A percentile compares a stretch with the other conserved stretches of the same genome.
Evolutionary conservation across 164 flowering plant genomes (phyloP).

Genomic region (Stephania japonica): DNA sequence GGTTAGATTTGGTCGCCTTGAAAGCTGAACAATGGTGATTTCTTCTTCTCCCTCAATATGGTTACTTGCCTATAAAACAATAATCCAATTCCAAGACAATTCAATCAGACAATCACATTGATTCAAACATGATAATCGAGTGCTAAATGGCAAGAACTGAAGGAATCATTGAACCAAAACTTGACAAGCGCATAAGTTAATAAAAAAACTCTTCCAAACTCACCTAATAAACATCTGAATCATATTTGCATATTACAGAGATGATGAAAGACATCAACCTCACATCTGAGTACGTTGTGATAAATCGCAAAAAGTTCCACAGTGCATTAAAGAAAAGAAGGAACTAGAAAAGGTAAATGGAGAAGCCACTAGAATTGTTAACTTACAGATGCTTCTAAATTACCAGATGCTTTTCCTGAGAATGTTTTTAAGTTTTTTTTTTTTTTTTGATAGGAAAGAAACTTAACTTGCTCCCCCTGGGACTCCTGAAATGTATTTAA

Average conservation of each 20-base stretch:
- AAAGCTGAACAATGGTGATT: constrained; percentile 23
- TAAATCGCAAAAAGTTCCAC: background rate
- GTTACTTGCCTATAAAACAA: constrained; percentile 16
- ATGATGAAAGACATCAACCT: background rate
- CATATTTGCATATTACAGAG: background rate
- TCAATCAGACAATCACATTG: background rate
- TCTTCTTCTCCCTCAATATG: constrained; percentile 12
- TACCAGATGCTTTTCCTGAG: background rate
- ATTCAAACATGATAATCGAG: background rate
- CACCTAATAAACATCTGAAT: background rate
- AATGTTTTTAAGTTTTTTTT: too few species aligned
- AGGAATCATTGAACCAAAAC: background rate
- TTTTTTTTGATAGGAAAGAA: too few species aligned
- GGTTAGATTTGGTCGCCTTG: constrained; percentile 52
- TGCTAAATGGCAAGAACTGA: background rate
- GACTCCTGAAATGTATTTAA: too few species aligned
- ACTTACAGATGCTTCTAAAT: background rate
- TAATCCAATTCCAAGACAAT: background rate
- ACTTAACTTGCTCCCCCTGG: too few species aligned
- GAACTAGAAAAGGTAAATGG: background rate
- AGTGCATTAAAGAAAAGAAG: background rate
- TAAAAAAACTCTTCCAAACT: background rate
- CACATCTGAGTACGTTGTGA: background rate
- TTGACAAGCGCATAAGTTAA: background rate
- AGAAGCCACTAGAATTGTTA: background rate